Evolutionary conservation across 345 rosid genomes (phyloP), one percentile per base, ranked within the genome.

Genomic region (Lumnitzera littorea): DNA sequence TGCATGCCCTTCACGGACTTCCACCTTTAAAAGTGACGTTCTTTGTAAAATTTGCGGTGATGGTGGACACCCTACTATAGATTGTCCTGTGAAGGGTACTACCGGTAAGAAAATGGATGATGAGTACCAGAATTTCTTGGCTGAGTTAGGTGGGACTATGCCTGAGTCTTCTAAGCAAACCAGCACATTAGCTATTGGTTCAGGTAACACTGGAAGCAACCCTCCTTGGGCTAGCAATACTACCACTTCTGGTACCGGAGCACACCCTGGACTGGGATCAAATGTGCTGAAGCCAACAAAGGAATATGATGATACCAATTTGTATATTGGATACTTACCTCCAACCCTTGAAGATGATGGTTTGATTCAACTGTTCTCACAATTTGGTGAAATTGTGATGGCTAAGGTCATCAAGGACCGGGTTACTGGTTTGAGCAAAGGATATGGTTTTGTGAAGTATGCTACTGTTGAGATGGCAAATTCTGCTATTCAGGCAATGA

Each of bases 31-130:
- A 66, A 88, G 97, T 73, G 99, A 81, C 70, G 99, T 95, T 57
- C 96, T 86, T 61, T 91, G 99, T 69, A 91, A 91, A 85, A 91
- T 88, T n/a, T 91, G 99, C 62, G 88, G 97, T 76, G 99, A 95
- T 78, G 96, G 90, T 66, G 97, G 99, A 53, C 99, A 95, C 59
- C 99, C 99, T 7, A 95, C 97, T 1, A 95, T 91, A 55, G 97
- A 95, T 78, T 95, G 99, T 65, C 99, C 96, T 2, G 79, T 91
- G 66, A 95, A 95, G 81, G 95, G 96, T 62, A 80, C 97, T 12
- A 78, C 80, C 0, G 94, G 99, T 51, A 91, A 95, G 87, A 95
- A 86, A 69, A 95, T 88, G 99, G 99, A 95, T 77, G 99, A 95
- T 60, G 97, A 95, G 61, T 95, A 95, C 72, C 99, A 81, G 79